These are phyloP conservation scores for Stachybotrys chlorohalonatus DNA, from an alignment of 2,329 filamentous ascomycete species.

Conservation along the genomic window DNA sequence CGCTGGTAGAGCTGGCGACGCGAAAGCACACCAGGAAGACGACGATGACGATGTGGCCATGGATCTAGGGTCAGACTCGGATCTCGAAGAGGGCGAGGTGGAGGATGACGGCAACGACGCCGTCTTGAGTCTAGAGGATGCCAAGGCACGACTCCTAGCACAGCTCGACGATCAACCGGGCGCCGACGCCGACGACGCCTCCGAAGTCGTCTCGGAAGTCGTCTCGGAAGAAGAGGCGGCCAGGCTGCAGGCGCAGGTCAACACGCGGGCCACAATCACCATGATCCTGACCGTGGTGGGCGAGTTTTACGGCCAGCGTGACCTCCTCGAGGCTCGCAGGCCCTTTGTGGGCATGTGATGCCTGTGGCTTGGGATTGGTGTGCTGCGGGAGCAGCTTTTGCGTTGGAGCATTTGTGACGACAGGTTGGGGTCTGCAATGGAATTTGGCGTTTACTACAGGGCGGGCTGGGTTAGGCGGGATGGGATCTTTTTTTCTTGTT, in stretches of 20 bases:
- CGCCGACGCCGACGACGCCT: conserved; percentile 16
- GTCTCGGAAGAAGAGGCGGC: conserved; percentile 14
- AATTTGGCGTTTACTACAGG: not conserved
- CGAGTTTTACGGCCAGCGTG: conserved; percentile 82
- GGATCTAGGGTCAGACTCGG: conserved; percentile 27
- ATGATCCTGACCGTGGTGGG: conserved; percentile 86
- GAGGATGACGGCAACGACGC: conserved; percentile 16
- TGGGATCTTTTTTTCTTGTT: not conserved
- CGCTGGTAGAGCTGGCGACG: not conserved
- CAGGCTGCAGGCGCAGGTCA: conserved; percentile 30
- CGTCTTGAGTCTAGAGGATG: conserved; percentile 34
- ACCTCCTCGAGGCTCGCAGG: conserved; percentile 68
- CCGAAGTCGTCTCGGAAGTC: conserved; percentile 8
- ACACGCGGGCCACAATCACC: conserved; percentile 66
- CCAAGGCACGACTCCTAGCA: conserved; percentile 38
- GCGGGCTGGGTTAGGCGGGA: not conserved
- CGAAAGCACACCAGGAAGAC: conserved; percentile 15
- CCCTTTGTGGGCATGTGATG: conserved; percentile 37
- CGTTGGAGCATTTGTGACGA: not conserved
- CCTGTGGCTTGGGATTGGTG: not conserved
- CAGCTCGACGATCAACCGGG: conserved; percentile 22
- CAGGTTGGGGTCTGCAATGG: not conserved
- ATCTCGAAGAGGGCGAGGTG: conserved; percentile 27
- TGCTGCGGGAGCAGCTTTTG: not conserved
- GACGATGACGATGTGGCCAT: conserved; percentile 29